These are phyloP conservation scores for Populus deltoides DNA, from an alignment of 345 rosid genomes.

Conservation along the genomic window DNA sequence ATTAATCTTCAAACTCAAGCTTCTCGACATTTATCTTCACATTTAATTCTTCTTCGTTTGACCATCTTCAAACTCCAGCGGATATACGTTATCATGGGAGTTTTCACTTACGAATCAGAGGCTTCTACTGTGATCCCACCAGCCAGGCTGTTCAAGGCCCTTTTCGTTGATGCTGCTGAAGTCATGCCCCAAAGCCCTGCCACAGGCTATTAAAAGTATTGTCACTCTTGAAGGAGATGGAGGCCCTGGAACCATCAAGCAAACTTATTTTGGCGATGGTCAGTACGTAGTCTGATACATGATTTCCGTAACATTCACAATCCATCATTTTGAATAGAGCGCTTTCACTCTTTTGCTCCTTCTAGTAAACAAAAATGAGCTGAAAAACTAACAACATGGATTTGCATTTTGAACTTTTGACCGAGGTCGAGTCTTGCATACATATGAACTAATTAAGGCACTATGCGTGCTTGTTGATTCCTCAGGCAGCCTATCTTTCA, in stretches of 20 bases:
- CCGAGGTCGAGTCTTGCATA: neutral
- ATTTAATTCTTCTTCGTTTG: too few species aligned
- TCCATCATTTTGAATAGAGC: too few species aligned
- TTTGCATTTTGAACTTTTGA: neutral
- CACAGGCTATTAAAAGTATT: slow-evolving; percentile 28
- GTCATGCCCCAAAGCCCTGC: slow-evolving; percentile 38
- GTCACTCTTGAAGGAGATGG: slow-evolving; percentile 43
- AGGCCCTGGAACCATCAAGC: slow-evolving; percentile 38
- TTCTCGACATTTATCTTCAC: too few species aligned
- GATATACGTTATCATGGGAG: slow-evolving; percentile 19
- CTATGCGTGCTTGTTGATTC: neutral
- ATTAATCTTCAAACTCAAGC: too few species aligned
- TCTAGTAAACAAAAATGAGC: too few species aligned
- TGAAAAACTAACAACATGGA: neutral
- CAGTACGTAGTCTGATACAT: neutral
- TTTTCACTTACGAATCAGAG: slow-evolving; percentile 24
- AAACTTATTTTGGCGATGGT: slow-evolving; percentile 28
- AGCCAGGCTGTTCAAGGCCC: slow-evolving; percentile 34
- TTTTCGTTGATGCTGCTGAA: slow-evolving; percentile 21
- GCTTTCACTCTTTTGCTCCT: neutral
- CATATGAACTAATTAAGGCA: neutral
- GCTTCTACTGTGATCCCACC: slow-evolving; percentile 21
- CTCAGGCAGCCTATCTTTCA: slow-evolving; percentile 31
- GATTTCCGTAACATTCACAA: too few species aligned
- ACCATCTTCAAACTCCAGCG: neutral